phyloP scores from a whole-genome alignment of 2,329 filamentous ascomycete genomes.

The Sporothrix protearum region DNA sequence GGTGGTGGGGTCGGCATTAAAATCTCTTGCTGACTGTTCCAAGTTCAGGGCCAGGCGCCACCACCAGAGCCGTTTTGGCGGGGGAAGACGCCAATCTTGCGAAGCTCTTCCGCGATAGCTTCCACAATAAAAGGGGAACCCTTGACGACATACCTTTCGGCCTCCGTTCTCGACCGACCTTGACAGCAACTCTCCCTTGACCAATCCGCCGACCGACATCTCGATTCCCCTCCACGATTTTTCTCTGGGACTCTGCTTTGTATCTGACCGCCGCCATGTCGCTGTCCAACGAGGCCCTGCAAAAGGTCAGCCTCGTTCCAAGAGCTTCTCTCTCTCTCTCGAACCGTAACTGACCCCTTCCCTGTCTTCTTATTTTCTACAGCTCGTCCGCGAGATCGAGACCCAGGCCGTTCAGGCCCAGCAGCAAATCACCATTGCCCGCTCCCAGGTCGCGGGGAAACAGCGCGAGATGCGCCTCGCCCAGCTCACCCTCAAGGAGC shows the following conservation, averaged over 20 bases:
- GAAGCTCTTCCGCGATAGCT: slow-evolving; percentile 3
- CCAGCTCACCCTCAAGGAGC: slow-evolving; percentile 79
- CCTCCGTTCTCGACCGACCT: not conserved
- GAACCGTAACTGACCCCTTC: slow-evolving; percentile 15
- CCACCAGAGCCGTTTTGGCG: not conserved
- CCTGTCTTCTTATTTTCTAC: too few relatives aligned
- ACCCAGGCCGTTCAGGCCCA: slow-evolving; percentile 81
- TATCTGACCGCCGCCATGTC: slow-evolving; percentile 59
- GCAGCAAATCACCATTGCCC: slow-evolving; percentile 85
- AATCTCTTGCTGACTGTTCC: slow-evolving; percentile 12
- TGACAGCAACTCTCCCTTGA: not conserved
- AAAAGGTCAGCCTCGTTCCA: slow-evolving; percentile 62
- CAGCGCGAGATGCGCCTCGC: slow-evolving; percentile 85
- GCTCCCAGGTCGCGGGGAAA: slow-evolving; percentile 78
- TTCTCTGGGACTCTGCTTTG: not conserved
- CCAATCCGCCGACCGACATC: not conserved
- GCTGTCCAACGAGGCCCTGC: slow-evolving; percentile 87
- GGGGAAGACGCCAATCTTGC: not conserved
- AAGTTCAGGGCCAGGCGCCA: not conserved
- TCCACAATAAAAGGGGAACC: not conserved
- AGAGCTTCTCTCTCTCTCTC: not conserved
- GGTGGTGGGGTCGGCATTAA: not conserved
- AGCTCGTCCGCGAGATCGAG: slow-evolving; percentile 94
- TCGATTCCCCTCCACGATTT: not conserved
- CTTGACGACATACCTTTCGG: not conserved